Evolutionary conservation across 1,284 basidiomycete species (phyloP).

Genomic region (Peniophora sp.): DNA sequence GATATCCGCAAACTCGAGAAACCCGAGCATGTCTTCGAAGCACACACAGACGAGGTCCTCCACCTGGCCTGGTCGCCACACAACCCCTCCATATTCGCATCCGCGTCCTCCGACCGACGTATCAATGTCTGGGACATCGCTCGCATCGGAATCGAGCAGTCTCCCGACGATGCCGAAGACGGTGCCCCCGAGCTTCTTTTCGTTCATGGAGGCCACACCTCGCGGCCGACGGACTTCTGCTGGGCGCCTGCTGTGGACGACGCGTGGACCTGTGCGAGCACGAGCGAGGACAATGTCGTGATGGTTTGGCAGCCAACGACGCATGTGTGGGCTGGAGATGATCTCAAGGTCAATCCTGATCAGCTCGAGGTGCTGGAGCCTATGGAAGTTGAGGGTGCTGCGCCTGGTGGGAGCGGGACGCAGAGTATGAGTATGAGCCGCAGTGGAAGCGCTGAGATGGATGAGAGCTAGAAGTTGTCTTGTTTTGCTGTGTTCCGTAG

Average conservation of each 20-base stretch:
- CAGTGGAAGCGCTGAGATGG: slow-evolving; percentile 36
- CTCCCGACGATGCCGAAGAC: slow-evolving; percentile 96
- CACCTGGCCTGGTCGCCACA: slow-evolving; percentile 95
- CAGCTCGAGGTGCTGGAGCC: slow-evolving; percentile 62
- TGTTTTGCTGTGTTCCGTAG: slow-evolving; percentile 14
- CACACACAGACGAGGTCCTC: slow-evolving; percentile 92
- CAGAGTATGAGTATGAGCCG: slow-evolving; percentile 46
- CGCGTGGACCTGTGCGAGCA: slow-evolving; percentile 71
- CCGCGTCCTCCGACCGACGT: slow-evolving; percentile 86
- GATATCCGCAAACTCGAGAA: slow-evolving; percentile 80
- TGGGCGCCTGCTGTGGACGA: slow-evolving; percentile 75
- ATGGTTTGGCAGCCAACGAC: slow-evolving; percentile 89
- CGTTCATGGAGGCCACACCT: slow-evolving; percentile 83
- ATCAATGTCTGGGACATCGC: slow-evolving; percentile 95
- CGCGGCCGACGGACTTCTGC: slow-evolving; percentile 76
- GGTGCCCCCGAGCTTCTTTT: slow-evolving; percentile 93
- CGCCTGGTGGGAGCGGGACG: slow-evolving; percentile 28
- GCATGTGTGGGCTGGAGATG: slow-evolving; percentile 81
- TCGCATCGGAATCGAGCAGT: slow-evolving; percentile 92
- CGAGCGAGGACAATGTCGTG: slow-evolving; percentile 81
- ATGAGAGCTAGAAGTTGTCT: slow-evolving; percentile 17
- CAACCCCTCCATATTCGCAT: slow-evolving; percentile 85
- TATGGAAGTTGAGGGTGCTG: slow-evolving; percentile 58
- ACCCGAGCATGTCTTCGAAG: slow-evolving; percentile 87
- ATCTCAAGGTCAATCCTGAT: slow-evolving; percentile 67